Evolutionary conservation across 495 filamentous ascomycete species (phyloP), one percentile per base, ranked within the genome.

Genomic region (Tricharina praecox): DNA sequence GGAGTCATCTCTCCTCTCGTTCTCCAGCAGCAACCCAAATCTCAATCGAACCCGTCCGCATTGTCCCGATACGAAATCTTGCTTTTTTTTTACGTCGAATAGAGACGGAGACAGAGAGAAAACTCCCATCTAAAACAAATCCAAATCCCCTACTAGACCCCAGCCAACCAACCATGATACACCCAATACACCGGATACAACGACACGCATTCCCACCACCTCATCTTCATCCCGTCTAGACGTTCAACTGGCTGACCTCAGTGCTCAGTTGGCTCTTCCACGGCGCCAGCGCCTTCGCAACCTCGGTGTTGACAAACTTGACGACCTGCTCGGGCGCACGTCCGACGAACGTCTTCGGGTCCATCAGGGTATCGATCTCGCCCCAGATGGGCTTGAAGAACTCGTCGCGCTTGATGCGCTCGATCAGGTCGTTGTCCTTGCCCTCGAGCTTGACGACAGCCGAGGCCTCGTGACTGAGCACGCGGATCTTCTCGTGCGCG

Each of bases 401-500:
- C 38, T 72, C 65, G 15, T 70, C 73, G 47, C 66, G 69, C 64
- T 76, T 77, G 61, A 95, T 83, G 13, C 85, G 72, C 52, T 82
- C 76, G 42, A 93, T 72, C 3, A 97, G 69, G 64, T 94, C 86
- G 60, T 95, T 95, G 48, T 74, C 64, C 48, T 76, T 73, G 34
- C 85, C 86, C 62, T 78, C 66, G 58, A 72, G 71, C 70, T 95
- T 95, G 43, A 97, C 85, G 15, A 78, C 75, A 32, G 70, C 70
- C 50, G 71, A 72, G 3, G 90, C 86, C 67, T 96, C 69, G 63
- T 88, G 86, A n/a, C 76, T 82, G 49, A 95, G 70, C 11, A 93
- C 81, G 47, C 82, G 76, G 66, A 96, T 85, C 59, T 85, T 69
- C 67, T 96, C 90, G 62, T 97, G 92, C 2, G 90, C 81, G 20